Evolutionary conservation across 139 green algal genomes (phyloP), one percentile per base, ranked within the genome.

Genomic region (Chlorella sp.): DNA sequence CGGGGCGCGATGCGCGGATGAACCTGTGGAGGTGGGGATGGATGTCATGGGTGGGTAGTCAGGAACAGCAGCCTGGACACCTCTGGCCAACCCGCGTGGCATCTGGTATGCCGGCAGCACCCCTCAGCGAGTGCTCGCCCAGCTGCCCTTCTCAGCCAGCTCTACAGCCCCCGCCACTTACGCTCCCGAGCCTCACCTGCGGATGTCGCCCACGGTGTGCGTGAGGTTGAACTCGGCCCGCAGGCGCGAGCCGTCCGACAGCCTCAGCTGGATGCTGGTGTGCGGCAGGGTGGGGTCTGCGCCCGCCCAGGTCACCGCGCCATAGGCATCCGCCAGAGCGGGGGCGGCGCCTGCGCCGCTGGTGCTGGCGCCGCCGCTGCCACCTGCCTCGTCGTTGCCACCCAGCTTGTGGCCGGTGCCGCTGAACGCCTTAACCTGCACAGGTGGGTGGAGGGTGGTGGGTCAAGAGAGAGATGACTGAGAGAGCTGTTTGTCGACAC

Each of bases 261-360:
- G 87, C 0, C 95, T 86, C n/a, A 98, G 85, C 93, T 98, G 95
- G 41, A 98, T 87, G 16, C 91, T 96, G 2, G 96, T 98, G 51
- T 86, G 92, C 30, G 95, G 95, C 87, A 90, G 68, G 3, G 62
- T 82, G 67, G 95, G 92, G 62, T 98, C 90, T 18, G 95, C 86
- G 9, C 95, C 96, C 70, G 87, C 76, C 95, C 95, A 98, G 0
- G 41, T 39, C 23, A 56, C 51, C 64, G 65, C 51, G 6, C 62
- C 73, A 17, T 34, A 23, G 1, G 68, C 68, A 20, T n/a, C 32
- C 34, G 68, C 68, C 18, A 38, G 38, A 16, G 34, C 68, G 32
- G 68, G 30, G 4, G n/a, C 64, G 21, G 63, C 63, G 3, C 63
- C 26, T 13, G n/a, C n/a, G 64, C 28, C 70, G 70, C n/a, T 36